phyloP scores from a whole-genome alignment of 2,329 filamentous ascomycete species.

The Alternaria sp. region DNA sequence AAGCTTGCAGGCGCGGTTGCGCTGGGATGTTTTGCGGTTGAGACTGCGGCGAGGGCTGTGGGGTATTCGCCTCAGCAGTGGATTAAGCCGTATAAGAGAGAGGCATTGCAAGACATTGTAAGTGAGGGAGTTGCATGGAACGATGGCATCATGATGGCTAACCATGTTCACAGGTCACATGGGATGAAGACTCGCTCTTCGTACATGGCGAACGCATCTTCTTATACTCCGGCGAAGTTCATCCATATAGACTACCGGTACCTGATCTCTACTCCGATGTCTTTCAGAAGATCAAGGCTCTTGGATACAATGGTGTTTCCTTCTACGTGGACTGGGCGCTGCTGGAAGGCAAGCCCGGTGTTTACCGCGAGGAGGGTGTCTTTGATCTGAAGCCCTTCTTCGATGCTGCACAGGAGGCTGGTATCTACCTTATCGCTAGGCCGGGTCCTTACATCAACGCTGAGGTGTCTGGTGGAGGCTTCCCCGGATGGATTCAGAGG shows the following conservation, averaged over 20 bases:
- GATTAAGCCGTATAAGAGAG: conserved; percentile 58
- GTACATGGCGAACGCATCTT: conserved; percentile 73
- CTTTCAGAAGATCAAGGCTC: conserved; percentile 81
- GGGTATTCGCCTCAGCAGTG: conserved; percentile 58
- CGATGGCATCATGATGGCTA: not conserved
- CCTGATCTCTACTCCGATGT: conserved; percentile 71
- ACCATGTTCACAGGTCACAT: conserved; percentile 60
- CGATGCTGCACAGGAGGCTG: conserved; percentile 72
- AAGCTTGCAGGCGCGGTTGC: conserved; percentile 31
- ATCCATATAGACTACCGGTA: conserved; percentile 71
- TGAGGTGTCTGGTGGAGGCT: conserved; percentile 77
- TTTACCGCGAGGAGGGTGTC: conserved; percentile 73
- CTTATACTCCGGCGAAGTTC: conserved; percentile 76
- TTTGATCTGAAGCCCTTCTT: conserved; percentile 79
- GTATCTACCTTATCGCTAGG: conserved; percentile 75
- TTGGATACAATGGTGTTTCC: conserved; percentile 80
- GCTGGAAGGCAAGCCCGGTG: conserved; percentile 73
- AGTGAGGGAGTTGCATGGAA: conserved; percentile 23
- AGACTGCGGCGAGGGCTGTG: conserved; percentile 56
- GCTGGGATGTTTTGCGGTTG: conserved; percentile 51
- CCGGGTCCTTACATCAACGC: conserved; percentile 81
- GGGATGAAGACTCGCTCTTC: conserved; percentile 74
- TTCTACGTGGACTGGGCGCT: conserved; percentile 84
- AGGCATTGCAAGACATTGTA: conserved; percentile 63
- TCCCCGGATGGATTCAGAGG: conserved; percentile 79